These are phyloP conservation scores for Pisolithus microcarpus DNA, from an alignment of 768 basidiomycete species.

Conservation along the genomic window DNA sequence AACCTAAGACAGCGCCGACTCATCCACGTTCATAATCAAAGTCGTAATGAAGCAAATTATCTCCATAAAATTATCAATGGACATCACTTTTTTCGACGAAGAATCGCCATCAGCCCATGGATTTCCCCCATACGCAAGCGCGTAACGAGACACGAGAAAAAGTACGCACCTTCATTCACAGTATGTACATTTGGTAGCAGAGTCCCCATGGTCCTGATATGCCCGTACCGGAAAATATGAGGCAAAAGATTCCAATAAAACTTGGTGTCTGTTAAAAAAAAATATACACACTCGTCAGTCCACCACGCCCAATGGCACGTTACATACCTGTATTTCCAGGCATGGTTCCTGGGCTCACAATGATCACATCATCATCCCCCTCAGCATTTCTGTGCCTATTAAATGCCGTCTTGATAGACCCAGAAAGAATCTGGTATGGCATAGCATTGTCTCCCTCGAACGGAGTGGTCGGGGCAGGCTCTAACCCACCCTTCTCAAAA, in stretches of 20 bases:
- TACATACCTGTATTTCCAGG: constrained; percentile 45
- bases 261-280: constrained; percentile 30
- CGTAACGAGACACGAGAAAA: neutral
- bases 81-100: constrained; percentile 32
- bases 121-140: neutral
- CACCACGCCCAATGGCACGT: too few species aligned
- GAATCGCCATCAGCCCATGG: neutral
- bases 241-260: constrained; percentile 39
- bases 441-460: constrained; percentile 19
- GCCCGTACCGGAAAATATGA: constrained; percentile 67
- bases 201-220: constrained; percentile 26
- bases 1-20: constrained; percentile 26
- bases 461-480: constrained; percentile 64
- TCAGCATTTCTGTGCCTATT: constrained; percentile 37
- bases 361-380: constrained; percentile 30
- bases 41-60: constrained; percentile 59
- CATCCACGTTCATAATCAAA: constrained; percentile 64
- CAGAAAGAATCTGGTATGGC: constrained; percentile 48
- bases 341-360: constrained; percentile 49
- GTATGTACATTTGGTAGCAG: constrained; percentile 45
- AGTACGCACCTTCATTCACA: constrained; percentile 57
- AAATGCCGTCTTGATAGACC: constrained; percentile 58
- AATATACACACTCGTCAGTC: too few species aligned
- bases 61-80: constrained; percentile 49
- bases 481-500: constrained; percentile 38